These are phyloP conservation scores for Diplotaxis tenuifolia DNA, from an alignment of 345 rosid species.

Conservation along the genomic window DNA sequence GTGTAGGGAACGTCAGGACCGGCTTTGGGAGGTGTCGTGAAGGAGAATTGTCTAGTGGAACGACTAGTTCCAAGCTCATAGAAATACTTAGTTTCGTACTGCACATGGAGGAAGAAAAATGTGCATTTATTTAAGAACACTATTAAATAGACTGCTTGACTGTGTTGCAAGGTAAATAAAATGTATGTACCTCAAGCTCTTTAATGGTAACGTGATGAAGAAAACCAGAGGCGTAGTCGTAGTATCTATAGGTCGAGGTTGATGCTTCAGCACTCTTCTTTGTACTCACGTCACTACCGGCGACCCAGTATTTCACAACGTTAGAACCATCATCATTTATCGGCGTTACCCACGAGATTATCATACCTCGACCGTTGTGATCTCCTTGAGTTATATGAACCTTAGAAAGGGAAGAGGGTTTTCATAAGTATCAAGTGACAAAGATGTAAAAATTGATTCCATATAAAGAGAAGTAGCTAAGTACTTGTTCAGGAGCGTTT, in stretches of 20 bases:
- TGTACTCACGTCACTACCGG: conserved; percentile 13
- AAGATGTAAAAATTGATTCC: neutral
- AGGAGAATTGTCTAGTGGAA: conserved; percentile 44
- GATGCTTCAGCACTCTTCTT: conserved; percentile 26
- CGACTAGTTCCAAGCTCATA: conserved; percentile 52
- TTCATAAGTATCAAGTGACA: neutral
- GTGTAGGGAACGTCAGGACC: conserved; percentile 72
- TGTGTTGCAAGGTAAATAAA: neutral
- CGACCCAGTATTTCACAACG: conserved; percentile 35
- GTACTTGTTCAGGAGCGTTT: conserved; percentile 32
- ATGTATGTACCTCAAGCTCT: conserved; percentile 37
- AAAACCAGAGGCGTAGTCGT: conserved; percentile 44
- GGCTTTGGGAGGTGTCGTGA: conserved; percentile 52
- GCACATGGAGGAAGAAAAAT: neutral
- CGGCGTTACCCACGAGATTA: conserved; percentile 48
- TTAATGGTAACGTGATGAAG: conserved; percentile 49
- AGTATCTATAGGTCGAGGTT: conserved; percentile 35
- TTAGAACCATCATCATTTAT: conserved; percentile 34
- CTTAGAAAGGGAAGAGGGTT: conserved; percentile 1
- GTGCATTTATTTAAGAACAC: neutral
- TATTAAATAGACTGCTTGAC: neutral
- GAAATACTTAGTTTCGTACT: conserved; percentile 53
- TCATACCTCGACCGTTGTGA: conserved; percentile 40
- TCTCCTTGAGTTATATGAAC: conserved; percentile 58
- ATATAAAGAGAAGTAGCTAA: neutral